These are phyloP conservation scores for Santalum album DNA, from an alignment of 164 flowering plant species.

Conservation along the genomic window DNA sequence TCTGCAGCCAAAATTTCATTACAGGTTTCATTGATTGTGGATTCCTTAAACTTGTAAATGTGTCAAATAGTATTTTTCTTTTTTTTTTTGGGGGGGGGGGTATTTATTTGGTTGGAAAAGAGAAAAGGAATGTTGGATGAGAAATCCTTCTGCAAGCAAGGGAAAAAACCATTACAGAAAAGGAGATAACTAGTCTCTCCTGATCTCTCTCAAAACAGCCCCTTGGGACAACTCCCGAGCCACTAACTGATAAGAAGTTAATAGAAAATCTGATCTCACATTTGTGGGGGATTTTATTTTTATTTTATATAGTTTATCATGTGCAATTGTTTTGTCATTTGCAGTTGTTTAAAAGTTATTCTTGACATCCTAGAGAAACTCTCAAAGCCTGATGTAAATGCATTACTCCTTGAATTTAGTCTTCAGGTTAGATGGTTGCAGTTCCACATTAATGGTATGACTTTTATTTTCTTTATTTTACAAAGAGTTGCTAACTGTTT, in stretches of 20 bases:
- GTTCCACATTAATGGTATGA: background rate
- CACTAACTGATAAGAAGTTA: too few species aligned
- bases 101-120: too few species aligned
- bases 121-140: too few species aligned
- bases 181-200: too few species aligned
- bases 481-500: slow-evolving; percentile 8
- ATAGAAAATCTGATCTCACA: too few species aligned
- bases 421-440: slow-evolving; percentile 55
- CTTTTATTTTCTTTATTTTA: slow-evolving; percentile 1
- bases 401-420: slow-evolving; percentile 85
- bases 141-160: too few species aligned
- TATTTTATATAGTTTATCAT: background rate
- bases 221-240: too few species aligned
- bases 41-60: background rate
- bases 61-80: background rate
- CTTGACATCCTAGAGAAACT: slow-evolving; percentile 88
- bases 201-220: too few species aligned
- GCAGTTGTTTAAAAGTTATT: slow-evolving; percentile 91
- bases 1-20: slow-evolving; percentile 89
- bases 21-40: slow-evolving; percentile 48
- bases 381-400: slow-evolving; percentile 69
- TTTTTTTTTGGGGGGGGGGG: background rate
- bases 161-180: too few species aligned
- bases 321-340: slow-evolving; percentile 4
- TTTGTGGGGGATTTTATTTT: too few species aligned